Evolutionary conservation across 345 rosid species (phyloP), one percentile per base, ranked within the genome.

Genomic region (Geranium rotundifolium): DNA sequence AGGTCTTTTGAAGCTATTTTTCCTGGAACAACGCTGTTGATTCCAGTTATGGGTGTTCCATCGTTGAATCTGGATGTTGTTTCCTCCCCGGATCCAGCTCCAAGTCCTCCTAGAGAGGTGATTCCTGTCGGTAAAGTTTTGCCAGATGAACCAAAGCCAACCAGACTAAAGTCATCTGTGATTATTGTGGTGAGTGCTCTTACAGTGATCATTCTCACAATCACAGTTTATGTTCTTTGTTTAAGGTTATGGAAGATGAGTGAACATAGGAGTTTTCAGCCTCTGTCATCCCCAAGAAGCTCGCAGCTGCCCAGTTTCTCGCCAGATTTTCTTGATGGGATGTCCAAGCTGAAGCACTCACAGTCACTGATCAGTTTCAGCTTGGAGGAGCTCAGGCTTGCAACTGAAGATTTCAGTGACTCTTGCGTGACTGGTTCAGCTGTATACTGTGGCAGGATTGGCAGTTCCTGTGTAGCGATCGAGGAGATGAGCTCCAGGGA

Each of bases 301-400:
- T 60, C 71, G 17, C 49, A 30, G 27, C 67, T 72, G 29, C 62
- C 72, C 46, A 73, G 69, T 15, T 57, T 71, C 30, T 65, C 76
- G 16, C 73, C 73, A 29, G 74, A 65, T 49, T 73, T 73, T 55
- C 75, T 71, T 12, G 56, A 65, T 41, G 75, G 76, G 17, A 27
- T 74, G 63, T 74, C 71, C 60, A 66, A 77, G 63, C 29, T 74
- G 57, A 74, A 77, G 65, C 65, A 63, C 31, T 69, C 74, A 63
- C 65, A 63, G 20, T 69, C 74, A 15, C 52, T 77, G 17, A 58
- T 37, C 23, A 68, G 46, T 58, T 77, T 54, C 60, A 77, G 70
- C 74, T 68, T 71, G 58, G 81, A 71, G 58, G 74, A 77, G 65
- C 73, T 77, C 7, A 60, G 59, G 67, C 54, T 29, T 58, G 78